Evolutionary conservation across 1,284 basidiomycete species (phyloP), one percentile per base, ranked within the genome.

Genomic region (Sphaerobolus stellatus): DNA sequence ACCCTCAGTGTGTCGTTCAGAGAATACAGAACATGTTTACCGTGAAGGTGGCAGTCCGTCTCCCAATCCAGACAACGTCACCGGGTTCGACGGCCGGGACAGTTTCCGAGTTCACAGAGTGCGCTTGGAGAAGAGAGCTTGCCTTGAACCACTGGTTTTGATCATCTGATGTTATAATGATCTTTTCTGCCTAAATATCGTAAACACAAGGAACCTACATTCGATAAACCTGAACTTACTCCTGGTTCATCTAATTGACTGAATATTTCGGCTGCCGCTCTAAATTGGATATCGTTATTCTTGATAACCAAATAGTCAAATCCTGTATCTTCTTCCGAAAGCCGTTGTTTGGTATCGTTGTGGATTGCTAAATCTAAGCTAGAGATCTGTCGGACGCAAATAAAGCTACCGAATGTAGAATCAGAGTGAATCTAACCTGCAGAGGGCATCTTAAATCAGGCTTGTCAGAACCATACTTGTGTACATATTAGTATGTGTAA

Each of bases 391-490:
- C 28, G 11, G 20, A 43, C 4, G 13, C 22, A 14, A 43, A 43
- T 22, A 13, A n/a, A 24, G 22, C 28, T 11, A 43, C 20, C 4
- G 20, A 43, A 43, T 4, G 28, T n/a, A 43, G 6, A 20, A 14
- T n/a, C n/a, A n/a, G n/a, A n/a, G n/a, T n/a, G n/a, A n/a, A n/a
- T 13, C 74, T 64, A 58, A 92, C 91, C 83, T 93, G 84, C 60
- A 95, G 79, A 45, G 82, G 84, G 72, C 92, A 95, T 51, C 95
- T 82, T 48, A 87, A 84, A 70, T 98, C 94, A 34, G 94, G 94
- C 75, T 98, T 98, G 75, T 98, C 94, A 48, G 92, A 93, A 8
- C 95, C 94, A 77, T 88, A 98, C 84, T 92, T 59, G 24, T 58
- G 55, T 52, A 59, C 16, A 50, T 55, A 40, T 54, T 40, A 48